Evolutionary conservation across 805 yeast species (phyloP), one percentile per base, ranked within the genome.

Genomic region (Candida multigemmis): DNA sequence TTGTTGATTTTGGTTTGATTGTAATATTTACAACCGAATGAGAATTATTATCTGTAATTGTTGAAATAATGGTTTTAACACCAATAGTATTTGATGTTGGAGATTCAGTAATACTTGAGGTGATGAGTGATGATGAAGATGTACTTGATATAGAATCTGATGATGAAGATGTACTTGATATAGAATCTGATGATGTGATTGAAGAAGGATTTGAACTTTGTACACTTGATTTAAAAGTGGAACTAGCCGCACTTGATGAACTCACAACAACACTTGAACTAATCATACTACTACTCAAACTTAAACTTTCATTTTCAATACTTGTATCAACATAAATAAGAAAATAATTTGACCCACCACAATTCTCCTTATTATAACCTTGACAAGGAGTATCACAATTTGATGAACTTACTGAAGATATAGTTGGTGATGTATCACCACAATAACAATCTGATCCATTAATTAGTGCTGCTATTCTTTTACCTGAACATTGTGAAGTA

Each of bases 401-500:
- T 27, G 46, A 33, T 16, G 40, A 50, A 9, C 37, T 40, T 4
- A 54, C 60, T 14, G 31, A 12, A 65, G 60, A 12, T 13, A 37
- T 24, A n/a, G n/a, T n/a, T 58, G 52, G 41, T 9, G 40, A 44
- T 6, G 44, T 36, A 38, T 49, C 42, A 14, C 65, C 67, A 37
- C 68, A 61, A 41, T 53, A 61, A 32, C 68, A 61, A 23, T 42
- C 36, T 22, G 46, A 42, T 1, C 68, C 68, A 25, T 46, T 37
- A 20, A 49, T 38, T 12, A 58, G 40, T 3, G 60, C 67, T 7
- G 52, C 53, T 16, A 60, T 51, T 19, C 38, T 41, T 14, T 51
- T 56, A 6, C 67, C 66, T 28, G 44, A 30, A 52, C 95, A 78
- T 35, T 60, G 56, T 6, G 42, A 37, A 32, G 61, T 56, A 49